phyloP scores from a whole-genome alignment of 306 rosid species.

The Boehmeria nivea region DNA sequence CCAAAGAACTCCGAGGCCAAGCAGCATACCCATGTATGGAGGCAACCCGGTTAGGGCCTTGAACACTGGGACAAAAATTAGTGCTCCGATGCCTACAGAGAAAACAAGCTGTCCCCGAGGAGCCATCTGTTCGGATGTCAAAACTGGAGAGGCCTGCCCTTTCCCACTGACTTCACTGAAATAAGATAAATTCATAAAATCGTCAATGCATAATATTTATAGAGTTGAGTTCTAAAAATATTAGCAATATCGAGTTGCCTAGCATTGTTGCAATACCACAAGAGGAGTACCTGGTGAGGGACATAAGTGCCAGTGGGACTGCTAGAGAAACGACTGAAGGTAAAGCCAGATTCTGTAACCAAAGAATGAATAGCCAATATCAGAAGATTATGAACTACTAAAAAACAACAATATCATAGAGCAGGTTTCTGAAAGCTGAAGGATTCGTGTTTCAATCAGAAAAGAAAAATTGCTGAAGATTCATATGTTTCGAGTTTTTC shows the following conservation, averaged over 20 bases:
- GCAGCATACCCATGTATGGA: conserved; percentile 86
- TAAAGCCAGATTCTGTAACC: conserved; percentile 53
- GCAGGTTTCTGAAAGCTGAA: too few relatives aligned
- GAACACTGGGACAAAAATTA: conserved; percentile 86
- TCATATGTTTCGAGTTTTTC: too few relatives aligned
- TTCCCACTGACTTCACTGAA: conserved; percentile 77
- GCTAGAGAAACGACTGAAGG: conserved; percentile 76
- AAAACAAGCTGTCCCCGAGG: conserved; percentile 93
- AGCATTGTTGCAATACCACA: conserved; percentile 12
- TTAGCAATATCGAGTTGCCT: conserved; percentile 15
- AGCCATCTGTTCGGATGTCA: conserved; percentile 90
- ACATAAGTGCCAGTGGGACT: conserved; percentile 82
- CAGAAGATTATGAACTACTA: not conserved
- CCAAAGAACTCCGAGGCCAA: conserved; percentile 97
- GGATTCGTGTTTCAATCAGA: too few relatives aligned
- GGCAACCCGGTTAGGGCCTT: conserved; percentile 90
- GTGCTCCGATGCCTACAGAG: conserved; percentile 79
- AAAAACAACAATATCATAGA: not conserved
- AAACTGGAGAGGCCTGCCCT: conserved; percentile 51
- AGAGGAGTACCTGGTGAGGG: conserved; percentile 65
- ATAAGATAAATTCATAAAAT: conserved; percentile 17
- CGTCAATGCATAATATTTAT: not conserved
- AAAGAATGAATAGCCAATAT: not conserved
- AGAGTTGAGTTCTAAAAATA: conserved; percentile 8
- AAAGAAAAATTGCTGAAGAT: too few relatives aligned